Evolutionary conservation across 1,139 yeast genomes (phyloP), one percentile per base, ranked within the genome.

Genomic region (Suhomyces coccinellae): DNA sequence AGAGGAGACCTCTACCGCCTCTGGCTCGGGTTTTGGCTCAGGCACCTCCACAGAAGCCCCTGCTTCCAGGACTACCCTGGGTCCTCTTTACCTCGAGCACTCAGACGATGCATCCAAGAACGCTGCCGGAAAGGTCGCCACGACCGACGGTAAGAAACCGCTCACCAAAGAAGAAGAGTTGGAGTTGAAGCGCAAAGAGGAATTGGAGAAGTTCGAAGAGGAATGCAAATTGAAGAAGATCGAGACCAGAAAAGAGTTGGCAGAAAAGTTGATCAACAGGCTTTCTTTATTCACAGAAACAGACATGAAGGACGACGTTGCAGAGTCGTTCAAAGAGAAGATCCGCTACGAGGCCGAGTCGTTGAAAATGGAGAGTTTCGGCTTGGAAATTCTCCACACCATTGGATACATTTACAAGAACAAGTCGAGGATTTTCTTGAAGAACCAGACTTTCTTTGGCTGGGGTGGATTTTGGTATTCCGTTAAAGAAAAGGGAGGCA

Each of bases 301-400:
- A 2, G 87, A 82, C 51, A 84, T 85, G 74, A 80, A 79, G 39
- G 77, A 69, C 1, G 90, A 82, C 48, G 86, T 90, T 33, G 80
- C 82, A 13, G 68, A 69, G 28, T 81, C 95, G 1, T 91, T 89
- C 65, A 73, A 75, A 50, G 79, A 77, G 45, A 89, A 90, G 63
- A 79, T 87, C 58, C 78, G 76, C 52, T 79, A 85, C 52, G 97
- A 91, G 65, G 96, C 96, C 1, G 95, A 90, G 58, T 77, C 86
- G 38, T 77, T 93, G 51, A 91, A 91, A 61, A 83, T 89, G 87
- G 98, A 91, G 66, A 87, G 96, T 42, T 93, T 91, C 68, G 98
- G 98, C 8, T 71, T 90, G 42, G 96, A 91, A 61, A 85, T 91
- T 38, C 76, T 93, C 47, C 97, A 91, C 60, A 79, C 96, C 1